Evolutionary conservation across 495 filamentous ascomycete species (phyloP), one percentile per base, ranked within the genome.

Genomic region (Aspergillus wentii): DNA sequence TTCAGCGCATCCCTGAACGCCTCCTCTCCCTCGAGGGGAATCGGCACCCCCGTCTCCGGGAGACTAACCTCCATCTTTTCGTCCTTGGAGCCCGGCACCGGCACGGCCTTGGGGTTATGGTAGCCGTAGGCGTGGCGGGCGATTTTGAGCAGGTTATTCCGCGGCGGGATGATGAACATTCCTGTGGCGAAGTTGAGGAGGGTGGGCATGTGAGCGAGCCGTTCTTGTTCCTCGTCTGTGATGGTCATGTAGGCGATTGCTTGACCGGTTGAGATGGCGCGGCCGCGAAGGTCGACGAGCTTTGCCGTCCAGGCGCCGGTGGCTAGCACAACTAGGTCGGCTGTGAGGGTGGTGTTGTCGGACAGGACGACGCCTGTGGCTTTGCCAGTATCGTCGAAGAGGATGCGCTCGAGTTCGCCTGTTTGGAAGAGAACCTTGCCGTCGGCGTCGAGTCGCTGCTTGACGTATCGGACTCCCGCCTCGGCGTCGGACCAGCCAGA

Each of bases 401-500:
- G 37, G 5, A 94, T 65, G 1, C 68, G 57, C 40, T 61, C 54
- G 4, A 83, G 87, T 19, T 80, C 75, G 3, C 70, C 86, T 11
- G 66, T 74, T 25, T 74, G 50, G 52, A 91, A 88, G 6, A 37
- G 51, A 4, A 95, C 79, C 18, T 82, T 73, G 3, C 68, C 72
- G 13, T 72, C 78, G 15, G 59, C 51, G 33, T 78, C 74, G 17
- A 86, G 60, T 51, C 72, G 78, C 15, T 58, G 46, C 78, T 92
- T 87, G 10, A 72, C 72, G 59, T 72, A 86, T 10, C 55, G 54
- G 72, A 95, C 88, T 8, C 75, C 74, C 0, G 69, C 78, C 30
- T 81, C 85, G 0, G 90, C 88, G 51, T 98, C 76, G 5, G 78
- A 85, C 91, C 90, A 96, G 2, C 92, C 92, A 35, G 76, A 81